Evolutionary conservation across 768 basidiomycete genomes (phyloP), one percentile per base, ranked within the genome.

Genomic region (Russula virescens): DNA sequence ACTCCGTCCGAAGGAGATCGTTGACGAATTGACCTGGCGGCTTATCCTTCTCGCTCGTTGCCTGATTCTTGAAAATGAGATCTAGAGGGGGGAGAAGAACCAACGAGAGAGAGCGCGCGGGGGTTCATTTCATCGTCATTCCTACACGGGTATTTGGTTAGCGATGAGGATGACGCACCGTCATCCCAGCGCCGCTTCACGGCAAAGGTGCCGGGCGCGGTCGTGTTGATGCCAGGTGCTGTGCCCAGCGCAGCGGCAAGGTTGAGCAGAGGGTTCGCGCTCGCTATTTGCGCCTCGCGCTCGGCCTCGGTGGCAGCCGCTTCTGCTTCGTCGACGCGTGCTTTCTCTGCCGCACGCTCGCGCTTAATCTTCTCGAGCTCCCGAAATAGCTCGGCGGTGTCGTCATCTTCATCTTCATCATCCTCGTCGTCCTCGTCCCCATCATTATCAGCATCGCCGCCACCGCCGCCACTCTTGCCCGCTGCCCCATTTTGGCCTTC

Each of bases 321-420:
- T 68, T 89, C 81, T 70, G 93, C 93, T 46, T 79, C 79, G 47
- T 97, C 96, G 72, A 84, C 79, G 48, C 90, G 80, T 42, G 81
- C 88, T 71, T 94, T 94, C 75, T 98, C 97, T 69, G 89, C 95
- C 13, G 95, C 95, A 11, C 96, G 82, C 71, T 98, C 95, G 51
- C 87, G 87, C 75, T 97, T 98, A 68, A 98, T 98, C 78, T 96
- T 98, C 75, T 97, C 96, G n/a, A 99, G 80, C 73, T 99, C 97
- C 26, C 94, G 86, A 64, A 99, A 79, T 25, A 99, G 80, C 69
- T 97, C 96, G 0, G 94, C 94, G 0, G 94, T 93, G 58, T 96
- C 93, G 69, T 94, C 91, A 66, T 96, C 94, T 10, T 91, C 89
- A 19, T 88, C 76, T 13, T 78, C 77, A 11, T 76, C 83, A 13